These are phyloP conservation scores for Beauveria medogensis DNA, from an alignment of 2,329 filamentous ascomycete species.

Conservation along the genomic window DNA sequence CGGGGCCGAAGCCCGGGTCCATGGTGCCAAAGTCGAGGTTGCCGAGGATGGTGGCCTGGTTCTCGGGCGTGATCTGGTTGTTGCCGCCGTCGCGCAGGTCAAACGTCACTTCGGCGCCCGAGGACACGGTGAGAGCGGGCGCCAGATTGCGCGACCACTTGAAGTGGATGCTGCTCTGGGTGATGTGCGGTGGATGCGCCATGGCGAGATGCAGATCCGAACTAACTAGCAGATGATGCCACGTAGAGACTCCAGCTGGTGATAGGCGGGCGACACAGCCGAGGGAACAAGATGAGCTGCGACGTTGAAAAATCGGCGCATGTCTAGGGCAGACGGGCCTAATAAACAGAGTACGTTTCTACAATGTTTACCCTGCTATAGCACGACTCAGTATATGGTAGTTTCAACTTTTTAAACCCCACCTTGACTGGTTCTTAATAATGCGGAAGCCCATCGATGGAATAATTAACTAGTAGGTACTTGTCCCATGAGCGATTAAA, in stretches of 20 bases:
- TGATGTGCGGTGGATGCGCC: conserved; percentile 19
- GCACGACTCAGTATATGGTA: too few species aligned
- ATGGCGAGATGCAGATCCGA: conserved; percentile 5
- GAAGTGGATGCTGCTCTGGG: conserved; percentile 28
- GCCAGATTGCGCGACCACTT: conserved; percentile 40
- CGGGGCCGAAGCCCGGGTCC: conserved; percentile 43
- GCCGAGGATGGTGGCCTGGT: conserved; percentile 29
- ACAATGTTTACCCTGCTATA: too few species aligned
- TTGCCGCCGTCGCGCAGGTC: conserved; percentile 42
- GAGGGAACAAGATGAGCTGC: background rate
- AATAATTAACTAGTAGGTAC: too few species aligned
- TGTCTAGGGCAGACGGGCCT: too few species aligned
- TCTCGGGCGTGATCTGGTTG: conserved; percentile 38
- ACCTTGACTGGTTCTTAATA: too few species aligned
- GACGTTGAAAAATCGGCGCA: background rate
- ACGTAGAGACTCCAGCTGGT: too few species aligned
- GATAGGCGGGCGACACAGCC: background rate
- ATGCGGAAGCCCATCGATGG: too few species aligned
- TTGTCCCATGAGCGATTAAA: too few species aligned
- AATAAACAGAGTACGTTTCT: too few species aligned
- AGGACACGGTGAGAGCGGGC: conserved; percentile 38
- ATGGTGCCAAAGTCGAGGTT: conserved; percentile 32
- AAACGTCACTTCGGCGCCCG: conserved; percentile 39
- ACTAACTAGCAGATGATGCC: too few species aligned
- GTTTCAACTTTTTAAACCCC: too few species aligned